Base-by-base conservation (phyloP, 371 early-diverging fungal genomes). In the Circinella umbellata region DNA sequence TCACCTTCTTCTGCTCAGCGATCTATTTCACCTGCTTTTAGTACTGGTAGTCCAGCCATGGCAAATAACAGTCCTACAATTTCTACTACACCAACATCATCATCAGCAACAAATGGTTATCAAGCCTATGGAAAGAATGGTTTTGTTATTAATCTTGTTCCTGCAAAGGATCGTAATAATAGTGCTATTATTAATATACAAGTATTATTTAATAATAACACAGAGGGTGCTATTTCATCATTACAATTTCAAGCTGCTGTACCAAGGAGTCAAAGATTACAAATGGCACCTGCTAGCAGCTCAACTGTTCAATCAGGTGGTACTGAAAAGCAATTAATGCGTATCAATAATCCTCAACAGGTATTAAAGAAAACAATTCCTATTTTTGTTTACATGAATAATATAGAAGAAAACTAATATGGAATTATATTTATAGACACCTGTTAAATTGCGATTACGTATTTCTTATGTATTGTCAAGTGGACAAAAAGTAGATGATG, bases 161-260 rank as follows among this genome's bases (percentile, higher is more conserved):
- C 95, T 20, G 80, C 82, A 48, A 81, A 87, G 67, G 92, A 89
- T 70, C 83, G 81, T 27, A 69, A 67, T 55, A 89, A 85, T 64
- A 86, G 82, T 15, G 85, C 80, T 49, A 82, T 90, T 61, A 79
- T 90, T 63, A 92, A 88, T 69, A 85, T 97, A 46, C 82, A 82
- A 46, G 90, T 92, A 4, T 80, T 81, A 13, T 96, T 96, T 79
- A 73, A 71, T 39, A 96, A 94, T 72, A 72, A 80, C 39, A 67
- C 78, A 54, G 62, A 76, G 38, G 85, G 83, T 3, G 66, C 80
- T 7, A 80, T 97, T 38, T 78, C 82, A 18, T 83, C 88, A 17
- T 68, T 97, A n/a, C 83, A 86, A 59, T 93, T 98, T 79, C 92
- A 94, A 80, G 96, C 95, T 11, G 98, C 98, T 3, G 97, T 98